Conservation (phyloP, 208 protist species). For the Leishmania braziliensis region DNA sequence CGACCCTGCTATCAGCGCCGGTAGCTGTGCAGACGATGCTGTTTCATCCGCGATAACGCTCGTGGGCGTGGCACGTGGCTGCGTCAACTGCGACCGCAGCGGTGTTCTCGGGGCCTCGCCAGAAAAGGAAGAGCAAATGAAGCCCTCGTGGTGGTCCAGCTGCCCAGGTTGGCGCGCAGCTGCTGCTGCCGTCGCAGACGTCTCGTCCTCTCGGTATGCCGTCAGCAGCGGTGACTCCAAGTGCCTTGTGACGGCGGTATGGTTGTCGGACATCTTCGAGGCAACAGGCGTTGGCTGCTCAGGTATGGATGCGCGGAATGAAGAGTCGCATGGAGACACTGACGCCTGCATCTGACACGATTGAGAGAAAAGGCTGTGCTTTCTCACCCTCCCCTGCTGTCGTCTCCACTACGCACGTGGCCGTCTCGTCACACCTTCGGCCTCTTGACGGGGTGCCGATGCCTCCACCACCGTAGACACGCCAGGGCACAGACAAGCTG, state of each 20-base stretch:
- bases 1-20: background rate
- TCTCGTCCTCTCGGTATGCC: background rate
- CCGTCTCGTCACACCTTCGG: background rate
- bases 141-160: background rate
- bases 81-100: conserved; percentile 13
- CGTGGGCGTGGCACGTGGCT: conserved; percentile 6
- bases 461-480: background rate
- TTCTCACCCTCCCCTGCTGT: background rate
- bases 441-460: background rate
- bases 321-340: background rate
- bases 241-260: background rate
- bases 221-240: background rate
- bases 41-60: background rate
- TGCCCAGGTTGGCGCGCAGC: background rate
- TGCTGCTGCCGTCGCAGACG: background rate
- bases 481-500: background rate
- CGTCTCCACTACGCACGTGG: background rate
- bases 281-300: background rate
- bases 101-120: conserved; percentile 8
- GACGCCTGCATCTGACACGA: background rate
- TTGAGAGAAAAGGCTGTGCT: background rate
- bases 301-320: background rate
- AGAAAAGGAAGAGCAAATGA: background rate
- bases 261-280: background rate
- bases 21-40: too few species aligned